Evolutionary conservation across 345 rosid species (phyloP).

Genomic region (Euphorbia pulcherrima): DNA sequence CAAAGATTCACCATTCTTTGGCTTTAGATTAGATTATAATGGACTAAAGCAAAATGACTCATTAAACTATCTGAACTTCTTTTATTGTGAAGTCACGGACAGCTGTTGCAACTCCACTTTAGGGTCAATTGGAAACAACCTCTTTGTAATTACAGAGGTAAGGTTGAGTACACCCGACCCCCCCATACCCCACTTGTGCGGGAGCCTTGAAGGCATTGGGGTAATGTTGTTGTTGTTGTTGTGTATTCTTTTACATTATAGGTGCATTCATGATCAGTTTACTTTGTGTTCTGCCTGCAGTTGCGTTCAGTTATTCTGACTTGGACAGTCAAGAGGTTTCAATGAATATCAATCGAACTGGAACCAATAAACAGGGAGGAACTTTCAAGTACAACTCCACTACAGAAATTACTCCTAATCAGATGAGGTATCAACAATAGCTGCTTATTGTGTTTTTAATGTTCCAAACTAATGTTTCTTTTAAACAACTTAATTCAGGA

Average conservation of each 20-base stretch:
- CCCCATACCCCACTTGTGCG: too few species aligned
- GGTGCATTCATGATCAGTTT: neutral
- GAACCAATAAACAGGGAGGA: conserved; percentile 68
- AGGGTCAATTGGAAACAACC: too few species aligned
- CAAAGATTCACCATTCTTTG: too few species aligned
- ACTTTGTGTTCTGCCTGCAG: conserved; percentile 44
- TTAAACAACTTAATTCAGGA: conserved; percentile 43
- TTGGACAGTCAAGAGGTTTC: conserved; percentile 76
- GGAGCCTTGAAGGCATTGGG: too few species aligned
- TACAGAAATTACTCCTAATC: conserved; percentile 75
- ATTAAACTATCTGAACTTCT: too few species aligned
- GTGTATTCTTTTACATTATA: neutral
- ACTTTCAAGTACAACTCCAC: conserved; percentile 64
- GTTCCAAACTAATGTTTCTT: conserved; percentile 2
- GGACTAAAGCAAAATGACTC: too few species aligned
- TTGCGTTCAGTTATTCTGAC: conserved; percentile 78
- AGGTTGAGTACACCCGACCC: too few species aligned
- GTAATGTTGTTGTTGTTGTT: too few species aligned
- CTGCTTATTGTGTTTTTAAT: neutral
- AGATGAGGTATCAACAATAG: conserved; percentile 64
- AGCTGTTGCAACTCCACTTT: too few species aligned
- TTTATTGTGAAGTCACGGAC: too few species aligned
- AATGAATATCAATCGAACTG: conserved; percentile 78
- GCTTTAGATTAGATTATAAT: too few species aligned
- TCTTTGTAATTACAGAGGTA: too few species aligned